phyloP scores from a whole-genome alignment of 75 land plant species.

The Cryptomeria japonica region DNA sequence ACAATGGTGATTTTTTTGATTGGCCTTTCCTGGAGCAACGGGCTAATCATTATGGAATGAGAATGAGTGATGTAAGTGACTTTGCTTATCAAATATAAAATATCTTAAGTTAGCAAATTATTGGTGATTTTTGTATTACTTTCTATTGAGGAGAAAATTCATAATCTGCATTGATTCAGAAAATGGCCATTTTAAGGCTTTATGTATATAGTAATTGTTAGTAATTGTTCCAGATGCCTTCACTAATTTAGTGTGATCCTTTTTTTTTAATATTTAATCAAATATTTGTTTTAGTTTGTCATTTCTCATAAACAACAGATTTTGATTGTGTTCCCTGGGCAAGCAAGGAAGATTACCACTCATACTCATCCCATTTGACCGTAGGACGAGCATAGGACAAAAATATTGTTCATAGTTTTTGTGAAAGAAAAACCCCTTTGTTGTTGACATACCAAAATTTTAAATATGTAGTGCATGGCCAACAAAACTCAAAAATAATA shows the following conservation, averaged over 20 bases:
- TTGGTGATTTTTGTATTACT: neutral
- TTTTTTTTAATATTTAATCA: neutral
- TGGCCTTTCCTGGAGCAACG: slow-evolving; percentile 95
- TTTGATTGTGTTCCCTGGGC: neutral
- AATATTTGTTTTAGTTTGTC: neutral
- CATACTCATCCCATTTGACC: neutral
- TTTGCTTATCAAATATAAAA: slow-evolving; percentile 6
- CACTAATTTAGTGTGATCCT: neutral
- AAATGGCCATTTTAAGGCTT: neutral
- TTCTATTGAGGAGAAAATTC: neutral
- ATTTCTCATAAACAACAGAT: neutral
- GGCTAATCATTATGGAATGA: slow-evolving; percentile 81
- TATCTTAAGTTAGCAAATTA: neutral
- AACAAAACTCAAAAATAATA: no score
- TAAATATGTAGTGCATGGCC: no score
- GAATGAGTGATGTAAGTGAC: slow-evolving; percentile 81
- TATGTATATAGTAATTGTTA: neutral
- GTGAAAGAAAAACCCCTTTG: neutral
- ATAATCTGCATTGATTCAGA: neutral
- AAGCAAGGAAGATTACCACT: neutral
- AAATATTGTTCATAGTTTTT: neutral
- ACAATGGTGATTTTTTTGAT: slow-evolving; percentile 99
- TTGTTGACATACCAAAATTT: no score
- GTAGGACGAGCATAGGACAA: neutral
- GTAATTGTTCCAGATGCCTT: slow-evolving; percentile 5